Percentiles rank a stretch among this genome's conserved stretches.
Conservation (phyloP, 2,329 filamentous ascomycete genomes). For the Tolypocladium amazonense region DNA sequence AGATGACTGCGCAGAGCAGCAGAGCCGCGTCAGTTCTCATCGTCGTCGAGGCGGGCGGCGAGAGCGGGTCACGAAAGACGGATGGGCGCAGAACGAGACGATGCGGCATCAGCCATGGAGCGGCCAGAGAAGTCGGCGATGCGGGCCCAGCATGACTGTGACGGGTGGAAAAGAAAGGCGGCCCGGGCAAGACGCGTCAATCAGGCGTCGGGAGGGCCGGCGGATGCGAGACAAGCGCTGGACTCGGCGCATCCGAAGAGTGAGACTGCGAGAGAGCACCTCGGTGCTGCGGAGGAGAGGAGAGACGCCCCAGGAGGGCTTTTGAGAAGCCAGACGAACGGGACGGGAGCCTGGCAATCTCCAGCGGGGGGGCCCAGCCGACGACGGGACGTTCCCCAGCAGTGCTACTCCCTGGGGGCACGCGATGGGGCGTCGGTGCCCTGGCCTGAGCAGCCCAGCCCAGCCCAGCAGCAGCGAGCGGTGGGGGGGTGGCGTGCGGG, state of each 20-base stretch:
- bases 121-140: neutral
- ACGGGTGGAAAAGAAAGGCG: neutral
- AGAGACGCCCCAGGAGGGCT: neutral
- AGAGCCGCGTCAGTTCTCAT: conserved; percentile 9
- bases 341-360: neutral
- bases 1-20: conserved; percentile 8
- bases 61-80: neutral
- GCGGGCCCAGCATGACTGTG: conserved; percentile 1
- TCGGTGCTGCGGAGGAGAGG: neutral
- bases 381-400: neutral
- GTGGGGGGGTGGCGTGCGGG: neutral
- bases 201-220: neutral
- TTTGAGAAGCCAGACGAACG: neutral
- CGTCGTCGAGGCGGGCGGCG: neutral
- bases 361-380: too few relatives aligned
- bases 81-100: neutral
- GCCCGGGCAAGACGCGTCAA: neutral
- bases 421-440: neutral
- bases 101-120: conserved; percentile 1
- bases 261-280: neutral
- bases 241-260: neutral
- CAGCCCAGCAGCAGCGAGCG: too few relatives aligned
- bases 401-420: neutral
- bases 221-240: neutral
- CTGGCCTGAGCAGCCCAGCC: neutral